These are phyloP conservation scores for Ottelia alismoides DNA, from an alignment of 106 monocot genomes.

Conservation along the genomic window DNA sequence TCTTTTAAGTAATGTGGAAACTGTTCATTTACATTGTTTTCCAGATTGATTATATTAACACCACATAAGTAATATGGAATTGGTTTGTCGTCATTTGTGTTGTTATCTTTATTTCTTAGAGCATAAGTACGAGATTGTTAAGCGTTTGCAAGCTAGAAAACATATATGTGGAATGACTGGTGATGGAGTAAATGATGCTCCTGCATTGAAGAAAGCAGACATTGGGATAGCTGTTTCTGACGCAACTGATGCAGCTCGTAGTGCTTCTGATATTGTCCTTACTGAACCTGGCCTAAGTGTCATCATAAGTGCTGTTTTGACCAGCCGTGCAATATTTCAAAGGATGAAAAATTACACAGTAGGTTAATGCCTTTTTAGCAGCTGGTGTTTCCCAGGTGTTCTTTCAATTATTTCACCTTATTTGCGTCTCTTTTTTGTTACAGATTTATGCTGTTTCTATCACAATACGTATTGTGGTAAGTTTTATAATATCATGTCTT, in stretches of 20 bases:
- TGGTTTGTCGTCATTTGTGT: too few species aligned
- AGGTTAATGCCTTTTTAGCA: constrained; percentile 1
- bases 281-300: constrained; percentile 77
- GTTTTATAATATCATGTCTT: constrained; percentile 7
- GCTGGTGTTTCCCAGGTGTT: background rate
- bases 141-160: constrained; percentile 65
- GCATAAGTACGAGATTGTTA: constrained; percentile 81
- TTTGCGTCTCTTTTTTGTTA: constrained; percentile 11
- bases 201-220: constrained; percentile 82
- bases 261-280: too few species aligned
- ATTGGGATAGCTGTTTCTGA: constrained; percentile 84
- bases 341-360: constrained; percentile 72
- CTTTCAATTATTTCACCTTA: background rate
- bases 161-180: constrained; percentile 91
- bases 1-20: too few species aligned
- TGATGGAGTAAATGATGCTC: constrained; percentile 89
- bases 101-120: constrained; percentile 33
- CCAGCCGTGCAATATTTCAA: constrained; percentile 66
- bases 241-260: too few species aligned
- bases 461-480: constrained; percentile 85
- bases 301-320: constrained; percentile 61
- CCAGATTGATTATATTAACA: too few species aligned
- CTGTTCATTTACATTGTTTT: too few species aligned
- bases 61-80: too few species aligned
- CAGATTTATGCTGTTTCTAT: constrained; percentile 92